phyloP scores from a whole-genome alignment of 495 filamentous ascomycete genomes.

The Penicillium robsamsonii region DNA sequence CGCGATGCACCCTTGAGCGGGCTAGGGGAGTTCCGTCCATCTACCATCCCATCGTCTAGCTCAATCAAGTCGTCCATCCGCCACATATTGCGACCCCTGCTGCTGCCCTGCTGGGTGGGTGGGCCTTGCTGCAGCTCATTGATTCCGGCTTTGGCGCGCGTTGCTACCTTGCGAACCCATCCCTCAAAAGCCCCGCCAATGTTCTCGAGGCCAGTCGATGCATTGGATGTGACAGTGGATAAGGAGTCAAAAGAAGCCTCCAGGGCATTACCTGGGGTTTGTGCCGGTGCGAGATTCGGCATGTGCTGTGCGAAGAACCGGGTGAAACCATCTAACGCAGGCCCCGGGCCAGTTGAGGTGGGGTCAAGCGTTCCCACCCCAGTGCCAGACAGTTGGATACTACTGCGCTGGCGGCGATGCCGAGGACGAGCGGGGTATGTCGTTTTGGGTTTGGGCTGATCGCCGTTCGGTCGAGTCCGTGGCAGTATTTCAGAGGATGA shows the following conservation, averaged over 20 bases:
- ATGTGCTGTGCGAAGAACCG: constrained; percentile 74
- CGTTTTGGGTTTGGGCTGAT: constrained; percentile 19
- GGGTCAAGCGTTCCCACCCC: constrained; percentile 79
- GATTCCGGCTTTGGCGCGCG: constrained; percentile 42
- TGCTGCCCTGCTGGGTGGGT: constrained; percentile 28
- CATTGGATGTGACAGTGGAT: constrained; percentile 40
- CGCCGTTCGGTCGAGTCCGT: constrained; percentile 21
- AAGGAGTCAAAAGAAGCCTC: constrained; percentile 45
- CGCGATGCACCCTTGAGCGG: constrained; percentile 17
- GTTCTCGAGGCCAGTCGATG: constrained; percentile 68
- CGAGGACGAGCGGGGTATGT: constrained; percentile 22
- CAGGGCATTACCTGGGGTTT: constrained; percentile 27
- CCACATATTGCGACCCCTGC: constrained; percentile 35
- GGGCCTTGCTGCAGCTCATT: constrained; percentile 41
- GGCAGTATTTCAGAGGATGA: constrained; percentile 26
- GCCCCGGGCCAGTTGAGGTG: constrained; percentile 69
- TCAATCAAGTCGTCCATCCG: constrained; percentile 79
- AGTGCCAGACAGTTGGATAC: constrained; percentile 62
- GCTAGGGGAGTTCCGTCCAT: constrained; percentile 30
- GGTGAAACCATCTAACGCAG: constrained; percentile 76
- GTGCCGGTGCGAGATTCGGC: constrained; percentile 59
- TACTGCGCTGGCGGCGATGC: constrained; percentile 45
- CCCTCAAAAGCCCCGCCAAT: constrained; percentile 82
- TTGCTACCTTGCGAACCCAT: constrained; percentile 80
- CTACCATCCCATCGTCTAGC: constrained; percentile 59